Base-by-base conservation (phyloP, 805 yeast genomes). In the Yarrowia sp. region DNA sequence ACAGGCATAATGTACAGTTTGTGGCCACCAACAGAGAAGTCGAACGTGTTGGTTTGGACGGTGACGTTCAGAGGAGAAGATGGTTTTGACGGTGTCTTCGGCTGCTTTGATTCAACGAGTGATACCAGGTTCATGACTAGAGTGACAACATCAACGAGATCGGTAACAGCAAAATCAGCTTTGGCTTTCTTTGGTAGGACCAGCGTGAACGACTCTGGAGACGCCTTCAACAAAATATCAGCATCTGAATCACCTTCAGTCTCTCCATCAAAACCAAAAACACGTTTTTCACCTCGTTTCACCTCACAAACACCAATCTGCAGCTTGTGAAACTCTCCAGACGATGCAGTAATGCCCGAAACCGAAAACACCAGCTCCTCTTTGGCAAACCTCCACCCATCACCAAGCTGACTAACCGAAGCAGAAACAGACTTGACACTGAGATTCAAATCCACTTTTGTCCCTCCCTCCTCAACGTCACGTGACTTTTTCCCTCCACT, bases 241-340 rank as follows among this genome's bases (percentile, higher is more conserved):
- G 60, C 9, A 9, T 51, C 60, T 22, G 38, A 35, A 9, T 51
- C 60, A 6, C n/a, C 35, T 1, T 28, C 58, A 4, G 8, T 15
- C 8, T 51, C 58, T 4, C 36, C 13, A 10, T 31, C 43, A 10
- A 51, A 51, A 2, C 60, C 44, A 36, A 51, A 39, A 17, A 51
- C 60, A n/a, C 44, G 15, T 2, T 41, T 51, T 5, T 18, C n/a
- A 0, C 60, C 60, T n/a, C 60, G 18, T 3, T 28, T 36, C 15
- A 51, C 36, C 28, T 51, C 60, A 11, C 60, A 51, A n/a, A 51
- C 45, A 4, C 60, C 60, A 28, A 39, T 31, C n/a, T 51, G 60
- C 5, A 51, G 35, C 28, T 51, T 51, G 13, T 38, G 44, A 9
- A 51, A 51, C 2, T 17, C 36, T 1, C 44, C 60, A 22, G 60